These are phyloP conservation scores for Leishmania mexicana DNA, from an alignment of 208 protist genomes.

Conservation along the genomic window DNA sequence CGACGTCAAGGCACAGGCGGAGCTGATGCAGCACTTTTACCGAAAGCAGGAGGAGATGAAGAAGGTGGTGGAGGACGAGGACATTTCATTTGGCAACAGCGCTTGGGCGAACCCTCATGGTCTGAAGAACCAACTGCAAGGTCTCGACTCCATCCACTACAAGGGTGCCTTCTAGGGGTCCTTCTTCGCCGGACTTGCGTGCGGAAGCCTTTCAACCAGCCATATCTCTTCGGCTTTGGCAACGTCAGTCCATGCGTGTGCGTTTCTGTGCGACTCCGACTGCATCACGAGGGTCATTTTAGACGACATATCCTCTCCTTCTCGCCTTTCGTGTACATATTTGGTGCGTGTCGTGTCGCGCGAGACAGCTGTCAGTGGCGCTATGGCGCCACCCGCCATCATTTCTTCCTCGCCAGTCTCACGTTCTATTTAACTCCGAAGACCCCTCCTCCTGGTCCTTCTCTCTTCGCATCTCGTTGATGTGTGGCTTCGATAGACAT, in stretches of 20 bases:
- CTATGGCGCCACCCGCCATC: neutral
- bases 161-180: slow-evolving; percentile 13
- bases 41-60: slow-evolving; percentile 94
- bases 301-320: neutral
- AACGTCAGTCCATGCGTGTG: neutral
- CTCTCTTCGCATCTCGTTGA: neutral
- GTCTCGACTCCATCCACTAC: slow-evolving; percentile 78
- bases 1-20: slow-evolving; percentile 80
- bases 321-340: neutral
- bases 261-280: neutral
- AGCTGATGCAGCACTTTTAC: slow-evolving; percentile 93
- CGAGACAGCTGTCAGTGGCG: neutral
- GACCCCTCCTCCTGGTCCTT: neutral
- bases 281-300: neutral
- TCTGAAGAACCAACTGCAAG: slow-evolving; percentile 88
- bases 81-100: slow-evolving; percentile 88
- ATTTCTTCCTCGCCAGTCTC: neutral
- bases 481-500: neutral
- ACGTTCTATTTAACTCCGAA: neutral
- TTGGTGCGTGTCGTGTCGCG: neutral
- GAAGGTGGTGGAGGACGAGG: slow-evolving; percentile 92
- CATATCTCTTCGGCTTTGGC: neutral
- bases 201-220: neutral
- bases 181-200: neutral
- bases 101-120: slow-evolving; percentile 90